Evolutionary conservation across 2,329 filamentous ascomycete species (phyloP), one percentile per base, ranked within the genome.

Genomic region (Myriangium duriaei): DNA sequence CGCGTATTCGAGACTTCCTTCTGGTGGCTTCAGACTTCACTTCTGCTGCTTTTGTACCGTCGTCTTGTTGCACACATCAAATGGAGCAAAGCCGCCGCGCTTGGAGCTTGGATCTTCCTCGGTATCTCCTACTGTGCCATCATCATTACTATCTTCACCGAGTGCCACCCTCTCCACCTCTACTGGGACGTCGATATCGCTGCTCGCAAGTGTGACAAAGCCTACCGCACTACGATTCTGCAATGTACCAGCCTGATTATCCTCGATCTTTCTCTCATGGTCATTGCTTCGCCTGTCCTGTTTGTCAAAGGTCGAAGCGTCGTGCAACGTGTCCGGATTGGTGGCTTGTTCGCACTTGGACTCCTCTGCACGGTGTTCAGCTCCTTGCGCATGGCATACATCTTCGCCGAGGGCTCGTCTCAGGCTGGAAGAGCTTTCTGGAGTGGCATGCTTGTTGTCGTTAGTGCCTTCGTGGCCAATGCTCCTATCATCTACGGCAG

Each of bases 1-100:
- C 36, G 36, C 14, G 36, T 33, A 13, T 30, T 39, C 11, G 36
- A 39, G 30, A 39, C 36, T 2, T 32, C 36, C n/a, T 39, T 39
- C 30, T 39, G 36, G 36, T 39, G 36, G 36, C 28, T 15, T 10
- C 36, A 39, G 13, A 32, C 29, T 2, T 15, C 26, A 13, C 28
- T 39, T 18, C 29, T 39, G 5, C 36, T 39, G 3, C 18, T 39
- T 13, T 30, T 39, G 5, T 39, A 39, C 30, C 10, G 19, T 14
- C 36, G 36, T 12, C 36, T 39, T 7, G 36, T 39, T 19, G 18
- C 28, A 10, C 36, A 39, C 18, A 16, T 39, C 36, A 32, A 32
- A 6, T 39, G 36, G 36, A 33, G 14, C 36, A 16, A 30, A 11
- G 15, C 30, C n/a, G 36, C 18, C 15, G 32, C 32, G 28, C 17